phyloP scores from a whole-genome alignment of 2,329 filamentous ascomycete species.

The Triangularia setosa region DNA sequence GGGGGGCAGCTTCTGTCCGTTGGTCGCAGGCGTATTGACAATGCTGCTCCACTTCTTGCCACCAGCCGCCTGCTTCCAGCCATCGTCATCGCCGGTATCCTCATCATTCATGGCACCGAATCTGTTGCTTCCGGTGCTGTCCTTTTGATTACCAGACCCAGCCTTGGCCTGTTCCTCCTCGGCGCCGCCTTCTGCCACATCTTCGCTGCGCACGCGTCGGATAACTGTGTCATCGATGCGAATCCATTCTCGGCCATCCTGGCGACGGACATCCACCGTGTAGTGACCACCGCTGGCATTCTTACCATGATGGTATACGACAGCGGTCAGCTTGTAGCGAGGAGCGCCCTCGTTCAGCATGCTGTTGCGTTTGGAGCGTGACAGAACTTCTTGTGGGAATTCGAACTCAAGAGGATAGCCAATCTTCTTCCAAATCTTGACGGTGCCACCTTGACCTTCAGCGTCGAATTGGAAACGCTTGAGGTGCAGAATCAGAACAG shows the following conservation, averaged over 20 bases:
- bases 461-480: slow-evolving; percentile 97
- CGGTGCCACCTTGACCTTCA: slow-evolving; percentile 66
- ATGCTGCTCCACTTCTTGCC: slow-evolving; percentile 70
- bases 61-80: slow-evolving; percentile 81
- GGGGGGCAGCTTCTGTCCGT: slow-evolving; percentile 46
- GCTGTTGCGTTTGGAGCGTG: slow-evolving; percentile 65
- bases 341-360: slow-evolving; percentile 65
- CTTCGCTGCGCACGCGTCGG: slow-evolving; percentile 76
- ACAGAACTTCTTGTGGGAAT: slow-evolving; percentile 85
- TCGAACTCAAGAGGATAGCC: slow-evolving; percentile 93
- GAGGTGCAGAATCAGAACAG: slow-evolving; percentile 87
- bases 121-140: slow-evolving; percentile 59
- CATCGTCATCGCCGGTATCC: slow-evolving; percentile 62
- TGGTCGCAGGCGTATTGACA: slow-evolving; percentile 58
- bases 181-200: slow-evolving; percentile 80
- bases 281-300: slow-evolving; percentile 96
- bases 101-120: slow-evolving; percentile 68
- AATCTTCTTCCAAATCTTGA: slow-evolving; percentile 98
- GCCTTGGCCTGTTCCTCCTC: slow-evolving; percentile 69
- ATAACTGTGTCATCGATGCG: slow-evolving; percentile 92
- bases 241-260: slow-evolving; percentile 95
- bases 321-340: slow-evolving; percentile 80
- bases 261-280: slow-evolving; percentile 91
- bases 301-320: slow-evolving; percentile 97
- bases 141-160: slow-evolving; percentile 64